phyloP scores from a whole-genome alignment of 83 land plant species.

The Picea abies region DNA sequence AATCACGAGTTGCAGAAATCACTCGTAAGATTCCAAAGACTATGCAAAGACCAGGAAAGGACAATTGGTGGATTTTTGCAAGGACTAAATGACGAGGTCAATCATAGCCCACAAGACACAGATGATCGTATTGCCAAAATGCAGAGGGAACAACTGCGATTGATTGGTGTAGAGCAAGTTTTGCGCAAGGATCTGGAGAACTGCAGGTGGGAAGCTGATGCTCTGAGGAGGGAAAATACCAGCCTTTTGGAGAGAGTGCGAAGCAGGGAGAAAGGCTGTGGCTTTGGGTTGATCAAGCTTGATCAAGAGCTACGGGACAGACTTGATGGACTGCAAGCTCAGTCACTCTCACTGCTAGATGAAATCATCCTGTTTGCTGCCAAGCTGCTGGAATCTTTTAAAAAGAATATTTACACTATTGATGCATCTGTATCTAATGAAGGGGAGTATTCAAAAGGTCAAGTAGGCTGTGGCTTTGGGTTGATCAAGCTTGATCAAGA shows the following conservation, averaged over 20 bases:
- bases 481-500: conserved; percentile 57
- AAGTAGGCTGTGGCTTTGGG: conserved; percentile 15
- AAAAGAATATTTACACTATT: conserved; percentile 8
- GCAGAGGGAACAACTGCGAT: conserved; percentile 51
- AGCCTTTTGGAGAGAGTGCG: conserved; percentile 36
- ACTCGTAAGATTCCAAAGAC: conserved; percentile 44
- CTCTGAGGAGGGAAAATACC: conserved; percentile 27
- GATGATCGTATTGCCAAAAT: conserved; percentile 44
- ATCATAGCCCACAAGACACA: conserved; percentile 23
- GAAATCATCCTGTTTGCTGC: conserved; percentile 28
- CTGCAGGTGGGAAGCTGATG: conserved; percentile 29
- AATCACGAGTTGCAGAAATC: conserved; percentile 55
- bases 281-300: conserved; percentile 32
- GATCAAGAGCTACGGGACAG: conserved; percentile 53
- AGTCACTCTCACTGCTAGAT: conserved; percentile 39
- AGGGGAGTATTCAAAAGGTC: not conserved
- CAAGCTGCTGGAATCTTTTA: conserved; percentile 42
- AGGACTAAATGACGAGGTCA: conserved; percentile 43
- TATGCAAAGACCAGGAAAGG: conserved; percentile 82
- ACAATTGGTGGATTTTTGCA: conserved; percentile 70
- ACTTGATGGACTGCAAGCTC: conserved; percentile 45
- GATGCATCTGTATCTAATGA: conserved; percentile 1
- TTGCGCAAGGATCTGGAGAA: conserved; percentile 52
- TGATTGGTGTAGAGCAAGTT: conserved; percentile 45
- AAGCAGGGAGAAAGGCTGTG: conserved; percentile 28